Percentiles rank a stretch among this genome's conserved stretches.
Conservation (phyloP, 2,329 filamentous ascomycete species). For the Trichoderma sp. region DNA sequence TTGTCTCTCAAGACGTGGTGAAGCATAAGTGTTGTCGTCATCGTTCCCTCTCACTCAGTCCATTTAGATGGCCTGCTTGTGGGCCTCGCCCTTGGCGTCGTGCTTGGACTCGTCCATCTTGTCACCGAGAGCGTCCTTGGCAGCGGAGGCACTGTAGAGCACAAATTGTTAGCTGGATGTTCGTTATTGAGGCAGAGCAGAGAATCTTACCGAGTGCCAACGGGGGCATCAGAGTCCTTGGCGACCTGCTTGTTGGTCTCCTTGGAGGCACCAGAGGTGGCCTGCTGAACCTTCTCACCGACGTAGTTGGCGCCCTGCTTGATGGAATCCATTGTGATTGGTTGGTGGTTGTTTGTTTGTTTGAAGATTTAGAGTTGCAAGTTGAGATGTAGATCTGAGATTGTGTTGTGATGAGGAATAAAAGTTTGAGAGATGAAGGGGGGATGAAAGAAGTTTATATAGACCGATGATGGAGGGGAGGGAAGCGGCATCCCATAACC, state of each 20-base stretch:
- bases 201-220: constrained; percentile 52
- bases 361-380: neutral
- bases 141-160: constrained; percentile 42
- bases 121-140: constrained; percentile 49
- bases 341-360: constrained; percentile 19
- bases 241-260: constrained; percentile 68
- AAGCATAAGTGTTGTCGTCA: neutral
- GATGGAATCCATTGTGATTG: constrained; percentile 51
- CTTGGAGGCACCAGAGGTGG: constrained; percentile 57
- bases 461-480: constrained; percentile 1
- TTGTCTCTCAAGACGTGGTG: neutral
- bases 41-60: neutral
- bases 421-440: neutral
- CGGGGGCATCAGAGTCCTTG: constrained; percentile 55
- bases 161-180: neutral
- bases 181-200: neutral
- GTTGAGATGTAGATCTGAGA: neutral
- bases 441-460: constrained; percentile 19
- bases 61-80: constrained; percentile 43
- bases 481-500: neutral
- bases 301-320: constrained; percentile 67
- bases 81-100: constrained; percentile 39
- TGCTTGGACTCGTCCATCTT: constrained; percentile 45
- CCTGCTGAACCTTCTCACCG: constrained; percentile 59
- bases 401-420: constrained; percentile 15